Evolutionary conservation across 371 early-diverging fungal genomes (phyloP).

Genomic region (Mucor piriformis): DNA sequence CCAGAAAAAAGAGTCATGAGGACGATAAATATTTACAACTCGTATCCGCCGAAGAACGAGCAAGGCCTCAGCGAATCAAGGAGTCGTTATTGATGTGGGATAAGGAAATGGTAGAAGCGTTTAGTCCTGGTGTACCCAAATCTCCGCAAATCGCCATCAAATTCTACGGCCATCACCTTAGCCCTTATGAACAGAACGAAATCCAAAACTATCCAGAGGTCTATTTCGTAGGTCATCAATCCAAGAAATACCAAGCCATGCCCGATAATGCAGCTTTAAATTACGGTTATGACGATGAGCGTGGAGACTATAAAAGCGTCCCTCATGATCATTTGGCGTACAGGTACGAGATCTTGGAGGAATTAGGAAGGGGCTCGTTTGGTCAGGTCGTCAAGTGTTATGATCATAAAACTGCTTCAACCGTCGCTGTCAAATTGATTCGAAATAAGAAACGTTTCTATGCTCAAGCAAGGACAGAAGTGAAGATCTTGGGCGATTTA

Average conservation of each 20-base stretch:
- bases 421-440: conserved; percentile 95
- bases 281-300: conserved; percentile 89
- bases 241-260: conserved; percentile 52
- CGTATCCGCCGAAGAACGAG: conserved; percentile 8
- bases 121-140: conserved; percentile 32
- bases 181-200: conserved; percentile 79
- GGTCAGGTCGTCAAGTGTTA: conserved; percentile 95
- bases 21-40: conserved; percentile 9
- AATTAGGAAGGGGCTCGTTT: conserved; percentile 97
- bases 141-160: conserved; percentile 36
- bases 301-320: conserved; percentile 89
- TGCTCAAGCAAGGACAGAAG: conserved; percentile 93
- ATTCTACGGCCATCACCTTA: conserved; percentile 55
- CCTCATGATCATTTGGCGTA: conserved; percentile 89
- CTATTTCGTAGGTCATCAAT: conserved; percentile 80
- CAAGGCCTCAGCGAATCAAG: conserved; percentile 25
- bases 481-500: conserved; percentile 83
- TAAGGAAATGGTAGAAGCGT: conserved; percentile 30
- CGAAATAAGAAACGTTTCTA: conserved; percentile 95
- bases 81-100: conserved; percentile 35
- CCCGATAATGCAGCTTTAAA: conserved; percentile 55
- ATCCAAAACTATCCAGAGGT: conserved; percentile 75
- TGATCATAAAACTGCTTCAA: conserved; percentile 86
- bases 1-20: conserved; percentile 13
- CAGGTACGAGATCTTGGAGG: conserved; percentile 88